phyloP scores from a whole-genome alignment of 495 filamentous ascomycete species.

The Tuber aestivum region DNA sequence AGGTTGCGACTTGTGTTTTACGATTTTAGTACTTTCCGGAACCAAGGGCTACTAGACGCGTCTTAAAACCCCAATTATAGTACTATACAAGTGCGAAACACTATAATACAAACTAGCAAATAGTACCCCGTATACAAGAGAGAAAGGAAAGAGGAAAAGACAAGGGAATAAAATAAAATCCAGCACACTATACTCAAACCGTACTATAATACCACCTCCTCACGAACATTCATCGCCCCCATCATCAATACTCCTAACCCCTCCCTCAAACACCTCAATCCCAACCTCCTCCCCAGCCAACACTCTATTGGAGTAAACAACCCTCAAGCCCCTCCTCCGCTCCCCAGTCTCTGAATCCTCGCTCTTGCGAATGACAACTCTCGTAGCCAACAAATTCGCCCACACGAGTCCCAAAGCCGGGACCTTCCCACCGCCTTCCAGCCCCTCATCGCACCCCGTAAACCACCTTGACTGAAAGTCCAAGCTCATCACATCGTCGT shows the following conservation, averaged over 20 bases:
- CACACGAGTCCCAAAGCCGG: conserved; percentile 82
- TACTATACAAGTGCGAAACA: neutral
- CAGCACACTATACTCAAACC: neutral
- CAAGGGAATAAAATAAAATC: neutral
- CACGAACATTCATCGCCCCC: neutral
- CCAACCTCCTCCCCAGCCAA: conserved; percentile 12
- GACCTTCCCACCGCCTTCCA: conserved; percentile 56
- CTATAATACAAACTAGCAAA: neutral
- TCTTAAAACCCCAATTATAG: neutral
- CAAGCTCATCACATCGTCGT: conserved; percentile 45
- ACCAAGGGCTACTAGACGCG: no score
- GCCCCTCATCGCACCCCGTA: conserved; percentile 80
- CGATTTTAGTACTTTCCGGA: no score
- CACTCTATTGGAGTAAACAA: conserved; percentile 40
- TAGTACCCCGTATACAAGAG: neutral
- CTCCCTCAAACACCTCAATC: conserved; percentile 29
- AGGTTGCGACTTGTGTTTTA: no score
- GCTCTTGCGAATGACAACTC: conserved; percentile 71
- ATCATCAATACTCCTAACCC: conserved; percentile 27
- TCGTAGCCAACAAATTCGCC: conserved; percentile 76
- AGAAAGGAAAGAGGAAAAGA: neutral
- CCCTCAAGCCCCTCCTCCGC: conserved; percentile 25
- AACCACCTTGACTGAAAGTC: conserved; percentile 90
- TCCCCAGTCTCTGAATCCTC: conserved; percentile 34
- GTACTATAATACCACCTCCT: neutral